These are phyloP conservation scores for Aspergillus spinulosporus DNA, from an alignment of 2,329 filamentous ascomycete species.

Conservation along the genomic window DNA sequence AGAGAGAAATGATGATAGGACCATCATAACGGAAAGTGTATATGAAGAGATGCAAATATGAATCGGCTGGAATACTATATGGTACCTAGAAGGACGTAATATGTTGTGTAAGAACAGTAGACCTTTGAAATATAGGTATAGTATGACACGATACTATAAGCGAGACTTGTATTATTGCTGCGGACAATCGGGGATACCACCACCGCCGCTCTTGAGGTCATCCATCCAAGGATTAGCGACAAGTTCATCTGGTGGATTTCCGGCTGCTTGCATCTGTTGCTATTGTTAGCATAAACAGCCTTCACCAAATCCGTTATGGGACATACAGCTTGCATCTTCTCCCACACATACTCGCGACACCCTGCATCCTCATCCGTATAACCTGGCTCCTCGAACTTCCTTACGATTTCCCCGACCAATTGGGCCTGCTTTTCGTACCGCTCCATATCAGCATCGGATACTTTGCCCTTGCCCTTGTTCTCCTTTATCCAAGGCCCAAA, in stretches of 20 bases:
- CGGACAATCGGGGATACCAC: constrained; percentile 65
- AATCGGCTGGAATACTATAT: neutral
- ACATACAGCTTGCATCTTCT: constrained; percentile 93
- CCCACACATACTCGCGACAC: constrained; percentile 90
- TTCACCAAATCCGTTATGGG: neutral
- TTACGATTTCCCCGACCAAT: constrained; percentile 82
- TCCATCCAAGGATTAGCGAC: constrained; percentile 61
- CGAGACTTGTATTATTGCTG: constrained; percentile 52
- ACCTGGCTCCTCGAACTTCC: constrained; percentile 76
- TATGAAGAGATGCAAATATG: constrained; percentile 20
- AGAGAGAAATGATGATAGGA: constrained; percentile 1
- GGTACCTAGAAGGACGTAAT: too few relatives aligned
- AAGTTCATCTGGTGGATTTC: constrained; percentile 84
- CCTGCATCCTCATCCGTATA: constrained; percentile 80
- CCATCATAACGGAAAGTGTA: constrained; percentile 29
- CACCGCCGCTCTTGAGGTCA: constrained; percentile 77
- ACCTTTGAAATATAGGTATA: neutral
- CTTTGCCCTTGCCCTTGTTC: constrained; percentile 63
- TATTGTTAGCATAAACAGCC: constrained; percentile 16
- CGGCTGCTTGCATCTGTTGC: constrained; percentile 88
- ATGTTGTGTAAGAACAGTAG: neutral
- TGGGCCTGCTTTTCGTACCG: constrained; percentile 78
- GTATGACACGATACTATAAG: neutral
- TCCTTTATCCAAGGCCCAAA: constrained; percentile 86
- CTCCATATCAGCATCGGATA: constrained; percentile 68